Evolutionary conservation across 176 grass and related monocot species (phyloP).

Genomic region (Cenchrus americanus): DNA sequence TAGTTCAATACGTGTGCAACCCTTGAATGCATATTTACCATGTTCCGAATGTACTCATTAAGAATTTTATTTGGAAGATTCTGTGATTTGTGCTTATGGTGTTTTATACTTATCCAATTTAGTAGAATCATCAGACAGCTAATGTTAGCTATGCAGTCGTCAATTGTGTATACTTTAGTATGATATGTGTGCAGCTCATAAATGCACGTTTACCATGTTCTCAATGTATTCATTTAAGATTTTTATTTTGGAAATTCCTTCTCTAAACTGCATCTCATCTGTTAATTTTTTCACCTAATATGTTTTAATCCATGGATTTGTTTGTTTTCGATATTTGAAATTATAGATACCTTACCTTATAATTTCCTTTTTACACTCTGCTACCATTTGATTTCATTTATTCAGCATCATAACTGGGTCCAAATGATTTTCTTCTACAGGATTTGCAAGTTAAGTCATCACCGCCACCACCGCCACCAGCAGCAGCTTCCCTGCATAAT

Average conservation of each 20-base stretch:
- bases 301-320: neutral
- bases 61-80: neutral
- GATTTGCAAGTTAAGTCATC: slow-evolving; percentile 91
- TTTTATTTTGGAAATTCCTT: neutral
- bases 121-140: neutral
- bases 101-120: neutral
- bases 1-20: neutral
- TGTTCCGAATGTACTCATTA: neutral
- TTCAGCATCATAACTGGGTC: neutral
- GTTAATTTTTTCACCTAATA: neutral
- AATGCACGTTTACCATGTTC: neutral
- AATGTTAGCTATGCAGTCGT: neutral
- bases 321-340: neutral
- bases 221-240: neutral
- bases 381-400: neutral
- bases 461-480: slow-evolving; percentile 48
- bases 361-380: neutral
- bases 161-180: neutral
- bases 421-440: slow-evolving; percentile 48
- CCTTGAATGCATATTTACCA: neutral
- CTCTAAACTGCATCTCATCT: neutral
- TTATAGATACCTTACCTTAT: neutral
- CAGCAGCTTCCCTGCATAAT: slow-evolving; percentile 62
- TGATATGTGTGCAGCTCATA: neutral
- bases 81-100: neutral